Conservation (phyloP, 2,329 filamentous ascomycete species). For the Neofusicoccum ribis region DNA sequence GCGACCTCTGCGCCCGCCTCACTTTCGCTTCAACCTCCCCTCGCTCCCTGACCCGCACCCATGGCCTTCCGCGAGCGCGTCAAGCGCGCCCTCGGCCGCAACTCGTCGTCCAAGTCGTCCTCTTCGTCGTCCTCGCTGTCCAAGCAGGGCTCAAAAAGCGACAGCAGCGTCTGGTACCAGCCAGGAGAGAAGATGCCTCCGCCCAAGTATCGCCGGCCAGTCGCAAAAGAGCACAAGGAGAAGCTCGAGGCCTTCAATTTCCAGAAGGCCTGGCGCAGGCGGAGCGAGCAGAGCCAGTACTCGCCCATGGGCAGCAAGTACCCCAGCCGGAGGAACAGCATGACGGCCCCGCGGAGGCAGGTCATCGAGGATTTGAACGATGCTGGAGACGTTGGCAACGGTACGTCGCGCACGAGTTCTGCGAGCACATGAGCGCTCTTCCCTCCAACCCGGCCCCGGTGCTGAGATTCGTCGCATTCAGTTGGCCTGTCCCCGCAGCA, state of each 20-base stretch:
- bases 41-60: conserved; percentile 15
- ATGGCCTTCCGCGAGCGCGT: conserved; percentile 51
- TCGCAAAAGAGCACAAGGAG: conserved; percentile 53
- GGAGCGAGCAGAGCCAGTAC: conserved; percentile 47
- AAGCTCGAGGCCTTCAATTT: conserved; percentile 51
- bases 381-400: conserved; percentile 39
- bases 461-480: conserved; percentile 11
- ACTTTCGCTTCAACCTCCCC: conserved; percentile 1
- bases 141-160: conserved; percentile 36
- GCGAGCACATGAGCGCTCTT: conserved; percentile 42
- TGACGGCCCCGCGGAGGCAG: conserved; percentile 33
- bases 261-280: conserved; percentile 48
- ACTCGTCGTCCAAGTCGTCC: conserved; percentile 29
- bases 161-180: conserved; percentile 49
- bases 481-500: conserved; percentile 11
- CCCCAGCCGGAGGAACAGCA: conserved; percentile 42
- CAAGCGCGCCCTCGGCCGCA: conserved; percentile 45
- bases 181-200: conserved; percentile 54
- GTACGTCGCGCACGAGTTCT: conserved; percentile 35
- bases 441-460: background rate
- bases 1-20: conserved; percentile 9
- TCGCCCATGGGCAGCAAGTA: conserved; percentile 51
- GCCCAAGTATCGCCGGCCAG: conserved; percentile 51
- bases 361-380: conserved; percentile 47
- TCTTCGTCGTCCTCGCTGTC: conserved; percentile 25